Conservation (phyloP, 2,329 filamentous ascomycete species). For the Calonectria crousiana region DNA sequence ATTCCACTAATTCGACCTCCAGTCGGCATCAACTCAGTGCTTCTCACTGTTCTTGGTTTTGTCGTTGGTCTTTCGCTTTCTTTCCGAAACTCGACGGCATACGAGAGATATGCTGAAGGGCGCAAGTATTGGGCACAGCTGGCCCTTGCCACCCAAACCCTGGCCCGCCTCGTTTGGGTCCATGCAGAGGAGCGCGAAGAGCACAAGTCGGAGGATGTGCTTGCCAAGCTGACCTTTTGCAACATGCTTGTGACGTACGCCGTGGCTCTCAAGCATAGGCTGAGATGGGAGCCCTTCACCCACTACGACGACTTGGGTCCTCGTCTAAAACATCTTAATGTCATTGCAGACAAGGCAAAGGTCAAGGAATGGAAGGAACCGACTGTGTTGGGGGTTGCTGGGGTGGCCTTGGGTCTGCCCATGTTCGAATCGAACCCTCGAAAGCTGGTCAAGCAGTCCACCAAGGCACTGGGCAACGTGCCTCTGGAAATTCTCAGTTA, state of each 20-base stretch:
- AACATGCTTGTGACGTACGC: slow-evolving; percentile 83
- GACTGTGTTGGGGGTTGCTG: slow-evolving; percentile 70
- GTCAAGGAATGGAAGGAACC: slow-evolving; percentile 47
- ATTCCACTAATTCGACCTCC: background rate
- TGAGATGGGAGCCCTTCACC: slow-evolving; percentile 84
- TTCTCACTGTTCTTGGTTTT: slow-evolving; percentile 84
- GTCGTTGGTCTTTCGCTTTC: slow-evolving; percentile 81
- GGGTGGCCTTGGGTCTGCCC: slow-evolving; percentile 79
- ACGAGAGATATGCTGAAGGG: slow-evolving; percentile 76
- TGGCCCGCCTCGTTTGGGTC: slow-evolving; percentile 86
- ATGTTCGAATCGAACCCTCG: slow-evolving; percentile 82
- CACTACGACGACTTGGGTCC: slow-evolving; percentile 79
- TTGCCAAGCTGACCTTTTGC: slow-evolving; percentile 78
- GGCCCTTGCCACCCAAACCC: slow-evolving; percentile 70
- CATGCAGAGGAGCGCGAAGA: slow-evolving; percentile 70
- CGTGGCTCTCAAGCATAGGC: slow-evolving; percentile 81
- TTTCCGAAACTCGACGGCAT: slow-evolving; percentile 80
- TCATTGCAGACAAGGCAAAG: slow-evolving; percentile 67
- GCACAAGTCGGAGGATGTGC: slow-evolving; percentile 72
- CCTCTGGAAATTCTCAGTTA: slow-evolving; percentile 83
- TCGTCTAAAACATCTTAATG: slow-evolving; percentile 78
- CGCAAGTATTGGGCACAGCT: slow-evolving; percentile 71
- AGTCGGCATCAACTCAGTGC: slow-evolving; percentile 48
- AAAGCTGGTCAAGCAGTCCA: slow-evolving; percentile 78
- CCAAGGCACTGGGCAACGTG: slow-evolving; percentile 81